A percentile compares a stretch with the other conserved stretches of the same genome.
Conservation (phyloP, 768 basidiomycete species). For the Cystobasidium ongulense region DNA sequence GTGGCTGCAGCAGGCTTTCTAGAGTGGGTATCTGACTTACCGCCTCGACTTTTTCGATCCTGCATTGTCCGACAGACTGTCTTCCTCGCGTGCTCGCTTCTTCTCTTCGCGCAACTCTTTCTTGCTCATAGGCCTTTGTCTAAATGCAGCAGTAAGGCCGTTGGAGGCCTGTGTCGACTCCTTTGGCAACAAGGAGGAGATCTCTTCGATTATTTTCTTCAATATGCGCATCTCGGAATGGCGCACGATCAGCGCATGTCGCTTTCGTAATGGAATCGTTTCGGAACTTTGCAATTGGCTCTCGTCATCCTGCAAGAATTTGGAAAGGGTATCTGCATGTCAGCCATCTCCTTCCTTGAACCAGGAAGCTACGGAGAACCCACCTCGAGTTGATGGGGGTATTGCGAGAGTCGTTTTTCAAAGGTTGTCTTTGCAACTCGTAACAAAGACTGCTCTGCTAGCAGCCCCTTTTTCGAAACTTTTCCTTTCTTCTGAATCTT, state of each 20-base stretch:
- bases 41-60: background rate
- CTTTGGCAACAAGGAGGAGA: background rate
- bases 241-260: slow-evolving; percentile 63
- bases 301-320: slow-evolving; percentile 50
- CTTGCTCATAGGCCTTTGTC: background rate
- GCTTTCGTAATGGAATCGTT: slow-evolving; percentile 48
- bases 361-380: slow-evolving; percentile 34
- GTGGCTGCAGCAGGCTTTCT: too few relatives aligned
- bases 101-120: slow-evolving; percentile 27
- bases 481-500: slow-evolving; percentile 57
- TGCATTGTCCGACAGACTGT: background rate
- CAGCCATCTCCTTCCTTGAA: background rate
- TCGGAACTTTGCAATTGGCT: slow-evolving; percentile 42
- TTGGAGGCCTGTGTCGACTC: background rate
- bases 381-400: slow-evolving; percentile 58
- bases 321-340: background rate
- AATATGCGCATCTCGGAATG: slow-evolving; percentile 72
- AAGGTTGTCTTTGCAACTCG: slow-evolving; percentile 53
- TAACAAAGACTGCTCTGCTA: slow-evolving; percentile 52
- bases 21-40: background rate
- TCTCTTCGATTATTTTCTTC: slow-evolving; percentile 30
- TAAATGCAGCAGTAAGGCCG: background rate
- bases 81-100: slow-evolving; percentile 25
- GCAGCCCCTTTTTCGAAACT: slow-evolving; percentile 59
- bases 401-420: slow-evolving; percentile 52